These are phyloP conservation scores for Dryas integrifolia DNA, from an alignment of 331 rosid genomes.

Conservation along the genomic window DNA sequence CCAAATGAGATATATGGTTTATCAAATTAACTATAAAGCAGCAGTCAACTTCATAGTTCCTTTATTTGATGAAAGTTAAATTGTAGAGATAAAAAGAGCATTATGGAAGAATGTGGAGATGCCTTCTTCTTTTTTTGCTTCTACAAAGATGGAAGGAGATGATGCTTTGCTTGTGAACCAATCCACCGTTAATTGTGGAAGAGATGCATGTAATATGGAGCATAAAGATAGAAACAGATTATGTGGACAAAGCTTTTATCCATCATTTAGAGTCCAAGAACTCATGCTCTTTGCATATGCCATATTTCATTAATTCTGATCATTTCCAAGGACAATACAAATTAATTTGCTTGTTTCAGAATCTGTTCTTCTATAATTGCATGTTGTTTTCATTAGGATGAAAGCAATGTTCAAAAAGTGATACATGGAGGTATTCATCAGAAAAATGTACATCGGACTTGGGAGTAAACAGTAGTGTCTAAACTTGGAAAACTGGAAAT, in stretches of 20 bases:
- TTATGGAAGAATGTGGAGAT: constrained; percentile 37
- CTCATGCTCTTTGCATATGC: background rate
- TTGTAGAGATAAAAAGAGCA: constrained; percentile 24
- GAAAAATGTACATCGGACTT: background rate
- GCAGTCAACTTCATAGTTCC: constrained; percentile 24
- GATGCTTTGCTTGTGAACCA: constrained; percentile 62
- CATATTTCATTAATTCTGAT: too few species aligned
- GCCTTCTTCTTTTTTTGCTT: constrained; percentile 32
- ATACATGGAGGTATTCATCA: constrained; percentile 3
- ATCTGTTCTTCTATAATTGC: constrained; percentile 6
- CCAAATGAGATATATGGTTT: constrained; percentile 6
- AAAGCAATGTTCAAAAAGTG: constrained; percentile 2
- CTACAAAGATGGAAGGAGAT: constrained; percentile 31
- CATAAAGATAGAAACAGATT: background rate
- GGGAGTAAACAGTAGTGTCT: background rate
- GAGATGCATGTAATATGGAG: background rate
- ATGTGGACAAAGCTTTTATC: constrained; percentile 10
- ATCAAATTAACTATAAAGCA: constrained; percentile 12
- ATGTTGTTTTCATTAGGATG: background rate
- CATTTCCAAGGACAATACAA: background rate
- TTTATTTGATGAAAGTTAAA: constrained; percentile 17
- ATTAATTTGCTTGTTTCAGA: background rate
- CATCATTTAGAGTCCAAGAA: background rate
- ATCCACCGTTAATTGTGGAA: constrained; percentile 35
- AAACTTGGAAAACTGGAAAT: background rate